Conservation (phyloP, 108 stramenopile species). For the Cyclotella atomus region DNA sequence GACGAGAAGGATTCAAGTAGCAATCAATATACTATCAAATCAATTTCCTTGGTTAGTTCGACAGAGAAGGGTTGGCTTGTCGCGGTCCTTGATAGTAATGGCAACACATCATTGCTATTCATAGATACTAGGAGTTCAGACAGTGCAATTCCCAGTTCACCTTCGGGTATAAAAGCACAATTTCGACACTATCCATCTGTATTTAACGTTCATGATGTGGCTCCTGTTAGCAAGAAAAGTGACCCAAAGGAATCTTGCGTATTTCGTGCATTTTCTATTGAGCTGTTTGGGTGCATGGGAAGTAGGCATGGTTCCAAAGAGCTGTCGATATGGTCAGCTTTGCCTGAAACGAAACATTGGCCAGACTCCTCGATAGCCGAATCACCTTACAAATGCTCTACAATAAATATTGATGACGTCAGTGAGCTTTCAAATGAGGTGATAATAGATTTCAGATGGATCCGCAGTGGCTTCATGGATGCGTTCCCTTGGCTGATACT, state of each 20-base stretch:
- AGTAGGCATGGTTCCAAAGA: slow-evolving; percentile 20
- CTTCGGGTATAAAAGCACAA: slow-evolving; percentile 18
- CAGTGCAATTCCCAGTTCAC: background rate
- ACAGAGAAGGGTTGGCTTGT: slow-evolving; percentile 51
- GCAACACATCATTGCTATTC: slow-evolving; percentile 51
- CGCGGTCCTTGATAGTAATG: slow-evolving; percentile 49
- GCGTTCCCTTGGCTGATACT: slow-evolving; percentile 67
- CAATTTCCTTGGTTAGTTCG: slow-evolving; percentile 47
- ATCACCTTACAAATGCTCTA: slow-evolving; percentile 27
- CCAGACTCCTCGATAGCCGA: background rate
- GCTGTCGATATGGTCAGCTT: slow-evolving; percentile 35
- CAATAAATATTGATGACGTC: slow-evolving; percentile 19
- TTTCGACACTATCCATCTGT: slow-evolving; percentile 44
- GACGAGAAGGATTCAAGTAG: slow-evolving; percentile 17
- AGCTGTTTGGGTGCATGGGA: slow-evolving; percentile 43
- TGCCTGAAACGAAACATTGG: slow-evolving; percentile 23
- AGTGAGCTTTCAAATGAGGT: slow-evolving; percentile 26
- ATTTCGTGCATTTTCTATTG: slow-evolving; percentile 43
- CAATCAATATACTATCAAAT: slow-evolving; percentile 36
- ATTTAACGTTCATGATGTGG: slow-evolving; percentile 31
- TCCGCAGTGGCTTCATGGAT: slow-evolving; percentile 69
- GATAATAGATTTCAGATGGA: slow-evolving; percentile 72
- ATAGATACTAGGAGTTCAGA: slow-evolving; percentile 28
- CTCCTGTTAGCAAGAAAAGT: slow-evolving; percentile 6
- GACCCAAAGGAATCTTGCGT: slow-evolving; percentile 29